Base-by-base conservation (phyloP, 2,329 filamentous ascomycete species). In the Amauroascus niger region DNA sequence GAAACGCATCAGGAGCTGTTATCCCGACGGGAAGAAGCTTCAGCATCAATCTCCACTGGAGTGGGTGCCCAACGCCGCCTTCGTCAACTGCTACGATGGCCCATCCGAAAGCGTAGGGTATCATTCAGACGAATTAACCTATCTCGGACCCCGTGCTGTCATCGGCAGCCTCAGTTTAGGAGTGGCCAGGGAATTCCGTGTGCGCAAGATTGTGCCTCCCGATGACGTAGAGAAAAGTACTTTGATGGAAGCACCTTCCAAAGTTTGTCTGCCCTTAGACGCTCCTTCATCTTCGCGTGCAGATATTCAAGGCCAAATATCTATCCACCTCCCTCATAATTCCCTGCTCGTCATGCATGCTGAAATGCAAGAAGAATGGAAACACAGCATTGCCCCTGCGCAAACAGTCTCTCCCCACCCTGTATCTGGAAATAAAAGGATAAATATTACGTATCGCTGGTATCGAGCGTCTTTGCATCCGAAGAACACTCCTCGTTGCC, bases 321-420 rank as follows among this genome's bases (percentile, higher is more conserved):
- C 88, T 0, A 93, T 97, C 41, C 88, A 96, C 62, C 80, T 97
- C 0, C 91, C 91, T 0, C 93, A 97, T 69, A 97, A 97, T 67
- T 94, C 88, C 0, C 78, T 97, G 0, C 77, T 98, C 0, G 77
- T 97, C 8, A 97, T 98, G 93, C 90, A 97, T 64, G 90, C 91
- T 0, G 88, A 95, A 65, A 97, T 95, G 88, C 91, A 97, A 65
- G 91, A 97, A 65, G 84, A 87, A 65, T 97, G 89, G 89, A 97
- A 96, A 68, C 93, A 98, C 68, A 80, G 81, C 60, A 86, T 98
- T 41, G 76, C 82, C 0, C 86, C 89, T 0, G 83, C 86, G 0
- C 76, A 78, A 47, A 81, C 83, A 3, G 86, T 97, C 55, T 85
- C 89, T 57, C 88, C 88, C 1, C 93, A 98, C 67, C 88, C 90